Base-by-base conservation (phyloP, 768 basidiomycete genomes). In the Favolaschia claudopus region DNA sequence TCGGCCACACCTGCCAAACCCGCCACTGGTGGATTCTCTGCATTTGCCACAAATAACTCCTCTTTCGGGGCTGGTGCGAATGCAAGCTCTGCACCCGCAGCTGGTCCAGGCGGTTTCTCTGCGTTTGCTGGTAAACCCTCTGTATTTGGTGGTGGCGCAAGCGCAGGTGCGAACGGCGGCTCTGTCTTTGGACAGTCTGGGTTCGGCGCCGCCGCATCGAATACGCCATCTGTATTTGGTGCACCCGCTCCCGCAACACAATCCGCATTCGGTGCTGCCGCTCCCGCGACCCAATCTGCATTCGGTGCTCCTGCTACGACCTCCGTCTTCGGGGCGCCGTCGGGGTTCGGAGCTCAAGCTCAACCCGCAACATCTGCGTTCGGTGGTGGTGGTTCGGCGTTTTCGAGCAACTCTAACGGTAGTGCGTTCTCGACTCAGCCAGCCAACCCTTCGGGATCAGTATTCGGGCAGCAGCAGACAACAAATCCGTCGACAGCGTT, bases 211-310 rank as follows among this genome's bases (percentile, higher is more conserved):
- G 27, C 69, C 6, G 38, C 65, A 19, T 53, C 66, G n/a, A n/a
- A n/a, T n/a, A 24, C 44, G 7, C 62, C 53, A 28, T 62, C 69
- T 29, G 67, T 40, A 69, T 76, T 66, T 28, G 64, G 72, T 42
- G 40, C 63, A 47, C 33, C 59, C n/a, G n/a, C n/a, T n/a, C n/a
- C 37, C 19, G 52, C 43, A 27, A 31, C 56, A 25, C 50, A 68
- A 14, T 77, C 82, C 14, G 76, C 77, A 7, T 82, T 82, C 58
- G 77, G 77, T 29, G 49, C 48, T 5, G 42, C 64, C 17, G 32
- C 42, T 19, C 34, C 40, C 39, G 20, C 61, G 38, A 51, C 74
- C 47, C 25, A 70, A 19, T 65, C 76, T 34, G 67, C 67, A n/a
- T 63, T 60, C n/a, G 62, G 50, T 14, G 55, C 55, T 14, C 55